Evolutionary conservation across 129 eudicot genomes (phyloP).

Genomic region (Escallonia rubra): DNA sequence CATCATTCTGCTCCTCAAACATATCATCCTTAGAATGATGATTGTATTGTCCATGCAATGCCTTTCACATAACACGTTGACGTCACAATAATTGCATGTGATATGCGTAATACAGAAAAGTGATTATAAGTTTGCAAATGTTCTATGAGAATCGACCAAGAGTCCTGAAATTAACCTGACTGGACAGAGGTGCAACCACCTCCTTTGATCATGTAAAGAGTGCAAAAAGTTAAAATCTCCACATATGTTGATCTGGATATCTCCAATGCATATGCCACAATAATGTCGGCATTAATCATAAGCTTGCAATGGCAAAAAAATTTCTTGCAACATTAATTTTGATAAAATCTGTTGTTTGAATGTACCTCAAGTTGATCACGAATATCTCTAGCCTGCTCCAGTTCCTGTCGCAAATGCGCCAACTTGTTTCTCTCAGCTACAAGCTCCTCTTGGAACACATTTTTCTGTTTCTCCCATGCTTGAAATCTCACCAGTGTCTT

Average conservation of each 20-base stretch:
- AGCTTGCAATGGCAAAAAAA: too few species aligned
- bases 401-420: constrained; percentile 43
- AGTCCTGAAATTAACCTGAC: not conserved
- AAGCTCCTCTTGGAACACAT: constrained; percentile 71
- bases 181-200: not conserved
- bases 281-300: too few species aligned
- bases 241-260: too few species aligned
- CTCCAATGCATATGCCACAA: too few species aligned
- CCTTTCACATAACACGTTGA: not conserved
- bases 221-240: too few species aligned
- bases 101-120: not conserved
- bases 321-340: too few species aligned
- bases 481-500: constrained; percentile 68
- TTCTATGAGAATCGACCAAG: not conserved
- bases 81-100: not conserved
- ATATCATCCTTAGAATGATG: not conserved
- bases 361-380: constrained; percentile 70
- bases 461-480: constrained; percentile 88
- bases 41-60: not conserved
- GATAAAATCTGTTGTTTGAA: constrained; percentile 6
- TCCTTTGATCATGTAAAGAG: too few species aligned
- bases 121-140: not conserved
- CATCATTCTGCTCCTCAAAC: not conserved
- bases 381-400: constrained; percentile 52
- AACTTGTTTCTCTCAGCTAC: constrained; percentile 55